Conservation (phyloP, 176 grass and related monocot genomes). For the Zizania latifolia region DNA sequence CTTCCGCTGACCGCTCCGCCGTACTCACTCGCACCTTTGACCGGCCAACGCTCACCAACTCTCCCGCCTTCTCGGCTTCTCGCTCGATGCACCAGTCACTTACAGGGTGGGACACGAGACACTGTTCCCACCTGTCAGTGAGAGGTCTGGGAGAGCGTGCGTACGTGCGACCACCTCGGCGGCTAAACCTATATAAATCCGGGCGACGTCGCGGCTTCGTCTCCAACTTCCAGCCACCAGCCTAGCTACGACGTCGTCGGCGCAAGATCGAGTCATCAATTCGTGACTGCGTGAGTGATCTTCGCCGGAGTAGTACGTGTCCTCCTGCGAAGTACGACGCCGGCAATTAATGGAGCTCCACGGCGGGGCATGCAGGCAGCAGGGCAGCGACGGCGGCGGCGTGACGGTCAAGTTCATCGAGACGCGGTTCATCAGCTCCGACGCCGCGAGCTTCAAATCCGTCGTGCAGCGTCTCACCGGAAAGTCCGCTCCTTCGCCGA, state of each 20-base stretch:
- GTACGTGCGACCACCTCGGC: too few relatives aligned
- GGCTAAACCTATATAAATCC: conserved; percentile 33
- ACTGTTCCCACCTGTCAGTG: too few relatives aligned
- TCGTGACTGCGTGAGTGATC: too few relatives aligned
- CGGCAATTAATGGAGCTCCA: not conserved
- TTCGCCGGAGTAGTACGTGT: too few relatives aligned
- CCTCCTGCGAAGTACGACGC: too few relatives aligned
- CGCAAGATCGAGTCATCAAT: not conserved
- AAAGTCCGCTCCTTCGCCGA: too few relatives aligned
- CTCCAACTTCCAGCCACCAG: too few relatives aligned
- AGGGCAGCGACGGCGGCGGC: not conserved
- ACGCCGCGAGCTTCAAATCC: conserved; percentile 68
- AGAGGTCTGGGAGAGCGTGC: too few relatives aligned
- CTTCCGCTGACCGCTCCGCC: conserved; percentile 19
- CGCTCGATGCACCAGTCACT: too few relatives aligned
- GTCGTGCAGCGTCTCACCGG: conserved; percentile 66
- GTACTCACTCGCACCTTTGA: conserved; percentile 11
- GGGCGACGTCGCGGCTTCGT: too few relatives aligned
- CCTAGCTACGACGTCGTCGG: not conserved
- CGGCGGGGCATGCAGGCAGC: too few relatives aligned
- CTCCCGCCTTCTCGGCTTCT: accelerated
- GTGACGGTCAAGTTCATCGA: conserved; percentile 75
- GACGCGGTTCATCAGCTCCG: conserved; percentile 66
- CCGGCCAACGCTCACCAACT: not conserved
- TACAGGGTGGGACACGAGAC: too few relatives aligned